Conservation (phyloP, 495 filamentous ascomycete genomes). For the Penicillium longicatenatum region DNA sequence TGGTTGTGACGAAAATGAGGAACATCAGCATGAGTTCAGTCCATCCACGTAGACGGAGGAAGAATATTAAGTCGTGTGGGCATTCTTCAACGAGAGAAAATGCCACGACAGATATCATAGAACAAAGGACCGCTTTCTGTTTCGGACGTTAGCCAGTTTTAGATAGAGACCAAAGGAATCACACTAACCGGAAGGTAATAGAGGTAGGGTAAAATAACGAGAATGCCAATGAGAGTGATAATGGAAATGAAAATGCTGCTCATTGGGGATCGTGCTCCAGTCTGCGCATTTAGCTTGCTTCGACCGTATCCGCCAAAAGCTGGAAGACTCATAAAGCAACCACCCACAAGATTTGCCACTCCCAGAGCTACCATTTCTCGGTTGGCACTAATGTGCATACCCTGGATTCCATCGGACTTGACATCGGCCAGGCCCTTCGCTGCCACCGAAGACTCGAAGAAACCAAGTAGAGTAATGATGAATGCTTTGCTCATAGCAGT, state of each 20-base stretch:
- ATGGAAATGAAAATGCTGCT: constrained; percentile 79
- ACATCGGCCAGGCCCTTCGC: constrained; percentile 82
- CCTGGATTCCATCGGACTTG: constrained; percentile 61
- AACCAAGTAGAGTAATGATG: constrained; percentile 90
- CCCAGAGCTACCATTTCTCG: constrained; percentile 93
- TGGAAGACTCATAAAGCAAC: constrained; percentile 86
- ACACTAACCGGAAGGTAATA: constrained; percentile 86
- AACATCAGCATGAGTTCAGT: constrained; percentile 83
- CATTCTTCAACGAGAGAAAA: constrained; percentile 95
- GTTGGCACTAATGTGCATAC: constrained; percentile 83
- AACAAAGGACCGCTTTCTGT: constrained; percentile 88
- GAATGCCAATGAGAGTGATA: constrained; percentile 77
- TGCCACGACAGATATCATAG: constrained; percentile 95
- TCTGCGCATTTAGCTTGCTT: constrained; percentile 91
- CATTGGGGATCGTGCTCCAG: constrained; percentile 92
- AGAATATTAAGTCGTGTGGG: constrained; percentile 88
- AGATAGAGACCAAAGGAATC: not conserved
- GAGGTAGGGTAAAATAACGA: constrained; percentile 85
- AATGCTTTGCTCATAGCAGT: constrained; percentile 90
- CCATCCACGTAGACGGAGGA: constrained; percentile 80
- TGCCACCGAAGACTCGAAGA: constrained; percentile 98
- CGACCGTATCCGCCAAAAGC: constrained; percentile 96
- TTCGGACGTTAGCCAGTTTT: not conserved
- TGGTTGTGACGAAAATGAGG: constrained; percentile 86
- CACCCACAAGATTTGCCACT: constrained; percentile 85